phyloP scores from a whole-genome alignment of 1,284 basidiomycete genomes.

The Sanghuangporus weigelae region DNA sequence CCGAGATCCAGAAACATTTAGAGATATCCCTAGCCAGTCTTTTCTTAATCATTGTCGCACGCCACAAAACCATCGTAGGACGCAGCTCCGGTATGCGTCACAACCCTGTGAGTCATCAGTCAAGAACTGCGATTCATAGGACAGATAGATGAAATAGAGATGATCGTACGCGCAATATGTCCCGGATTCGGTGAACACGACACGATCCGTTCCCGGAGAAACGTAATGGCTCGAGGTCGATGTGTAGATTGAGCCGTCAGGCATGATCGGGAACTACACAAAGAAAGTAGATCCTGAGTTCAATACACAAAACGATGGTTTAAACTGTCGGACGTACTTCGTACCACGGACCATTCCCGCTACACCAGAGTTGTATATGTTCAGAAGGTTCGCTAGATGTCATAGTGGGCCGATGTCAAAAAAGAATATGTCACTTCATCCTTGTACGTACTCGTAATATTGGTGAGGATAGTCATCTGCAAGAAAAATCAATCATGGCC shows the following conservation, averaged over 20 bases:
- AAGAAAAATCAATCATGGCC: neutral
- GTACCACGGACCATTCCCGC: constrained; percentile 19
- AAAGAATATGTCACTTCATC: neutral
- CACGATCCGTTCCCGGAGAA: constrained; percentile 27
- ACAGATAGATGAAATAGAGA: neutral
- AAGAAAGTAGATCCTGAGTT: neutral
- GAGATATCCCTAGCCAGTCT: neutral
- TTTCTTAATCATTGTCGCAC: constrained; percentile 13
- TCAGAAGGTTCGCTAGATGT: constrained; percentile 12
- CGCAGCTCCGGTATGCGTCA: constrained; percentile 19
- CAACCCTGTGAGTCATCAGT: constrained; percentile 8
- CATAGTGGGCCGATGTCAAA: neutral
- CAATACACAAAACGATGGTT: neutral
- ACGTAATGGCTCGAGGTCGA: constrained; percentile 18
- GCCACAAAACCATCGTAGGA: constrained; percentile 18
- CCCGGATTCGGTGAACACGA: constrained; percentile 24
- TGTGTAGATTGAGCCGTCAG: constrained; percentile 24
- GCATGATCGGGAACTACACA: constrained; percentile 25
- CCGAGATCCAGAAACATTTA: too few relatives aligned
- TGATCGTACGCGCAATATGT: constrained; percentile 25
- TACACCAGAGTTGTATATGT: constrained; percentile 17
- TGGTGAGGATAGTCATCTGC: constrained; percentile 20
- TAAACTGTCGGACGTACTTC: constrained; percentile 8
- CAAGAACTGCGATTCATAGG: neutral
- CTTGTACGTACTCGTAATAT: constrained; percentile 13